Evolutionary conservation across 371 early-diverging fungal genomes (phyloP).

Genomic region (Mucor irregularis): DNA sequence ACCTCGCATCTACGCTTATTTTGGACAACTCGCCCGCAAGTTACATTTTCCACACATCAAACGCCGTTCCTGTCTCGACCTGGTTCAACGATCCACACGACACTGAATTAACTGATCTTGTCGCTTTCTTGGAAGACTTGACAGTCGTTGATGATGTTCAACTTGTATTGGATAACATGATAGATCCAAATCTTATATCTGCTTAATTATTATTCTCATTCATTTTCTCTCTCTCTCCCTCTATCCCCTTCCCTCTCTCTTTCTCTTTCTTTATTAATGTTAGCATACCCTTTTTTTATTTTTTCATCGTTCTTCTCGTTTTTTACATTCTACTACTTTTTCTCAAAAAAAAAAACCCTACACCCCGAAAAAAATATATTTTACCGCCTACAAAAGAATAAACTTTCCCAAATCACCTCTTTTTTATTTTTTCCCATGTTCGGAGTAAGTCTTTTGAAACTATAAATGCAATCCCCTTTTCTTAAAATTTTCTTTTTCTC

Average conservation of each 20-base stretch:
- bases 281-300: slow-evolving; percentile 26
- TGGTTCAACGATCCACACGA: slow-evolving; percentile 98
- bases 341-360: neutral
- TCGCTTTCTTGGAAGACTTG: slow-evolving; percentile 92
- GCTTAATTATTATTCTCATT: slow-evolving; percentile 4
- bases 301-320: neutral
- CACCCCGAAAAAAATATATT: neutral
- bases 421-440: slow-evolving; percentile 1
- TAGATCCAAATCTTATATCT: slow-evolving; percentile 14
- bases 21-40: slow-evolving; percentile 93
- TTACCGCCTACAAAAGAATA: too few relatives aligned
- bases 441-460: neutral
- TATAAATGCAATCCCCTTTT: neutral
- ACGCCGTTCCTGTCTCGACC: slow-evolving; percentile 94
- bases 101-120: slow-evolving; percentile 89
- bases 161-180: slow-evolving; percentile 68
- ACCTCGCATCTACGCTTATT: slow-evolving; percentile 78
- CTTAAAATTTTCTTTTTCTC: slow-evolving; percentile 5
- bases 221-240: slow-evolving; percentile 9
- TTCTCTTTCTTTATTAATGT: slow-evolving; percentile 13
- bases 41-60: slow-evolving; percentile 92
- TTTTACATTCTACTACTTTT: neutral
- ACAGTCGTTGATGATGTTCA: slow-evolving; percentile 87
- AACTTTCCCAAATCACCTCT: neutral
- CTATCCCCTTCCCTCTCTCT: slow-evolving; percentile 9